phyloP scores from a whole-genome alignment of 2,329 filamentous ascomycete species.

The Eutypa lata region DNA sequence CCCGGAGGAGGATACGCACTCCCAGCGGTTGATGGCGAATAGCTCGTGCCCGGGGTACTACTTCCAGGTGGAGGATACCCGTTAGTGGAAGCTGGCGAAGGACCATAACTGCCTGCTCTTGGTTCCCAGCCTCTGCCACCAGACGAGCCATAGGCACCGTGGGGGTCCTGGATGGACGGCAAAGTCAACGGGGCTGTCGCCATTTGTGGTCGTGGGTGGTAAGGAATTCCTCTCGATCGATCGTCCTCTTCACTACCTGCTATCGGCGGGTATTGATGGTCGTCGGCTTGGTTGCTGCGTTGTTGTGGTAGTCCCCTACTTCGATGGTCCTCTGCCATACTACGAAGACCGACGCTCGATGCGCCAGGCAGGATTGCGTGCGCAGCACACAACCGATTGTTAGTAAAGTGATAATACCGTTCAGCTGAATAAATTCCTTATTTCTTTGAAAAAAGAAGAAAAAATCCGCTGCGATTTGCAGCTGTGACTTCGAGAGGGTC shows the following conservation, averaged over 20 bases:
- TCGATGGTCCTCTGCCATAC: slow-evolving; percentile 37
- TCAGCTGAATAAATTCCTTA: not conserved
- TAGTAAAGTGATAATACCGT: not conserved
- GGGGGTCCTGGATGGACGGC: slow-evolving; percentile 48
- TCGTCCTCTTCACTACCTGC: slow-evolving; percentile 42
- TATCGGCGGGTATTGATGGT: slow-evolving; percentile 39
- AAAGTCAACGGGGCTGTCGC: slow-evolving; percentile 41
- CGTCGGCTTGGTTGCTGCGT: slow-evolving; percentile 34
- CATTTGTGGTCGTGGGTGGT: slow-evolving; percentile 35
- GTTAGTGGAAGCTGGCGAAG: slow-evolving; percentile 42
- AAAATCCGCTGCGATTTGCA: no score
- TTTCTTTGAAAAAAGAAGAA: not conserved
- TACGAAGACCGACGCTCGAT: slow-evolving; percentile 26
- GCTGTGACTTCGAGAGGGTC: not conserved
- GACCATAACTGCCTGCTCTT: slow-evolving; percentile 34
- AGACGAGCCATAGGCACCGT: slow-evolving; percentile 25
- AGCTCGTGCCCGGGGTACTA: slow-evolving; percentile 14
- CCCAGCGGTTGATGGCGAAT: slow-evolving; percentile 21
- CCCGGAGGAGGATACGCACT: slow-evolving; percentile 21
- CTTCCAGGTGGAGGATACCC: slow-evolving; percentile 40
- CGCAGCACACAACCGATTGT: slow-evolving; percentile 16
- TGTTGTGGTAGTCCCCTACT: slow-evolving; percentile 32
- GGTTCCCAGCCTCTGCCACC: slow-evolving; percentile 26
- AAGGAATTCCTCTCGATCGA: slow-evolving; percentile 29
- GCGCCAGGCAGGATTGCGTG: slow-evolving; percentile 24